A percentile compares a stretch with the other conserved stretches of the same genome.
Evolutionary conservation across 371 early-diverging fungal genomes (phyloP).

Genomic region (Mucor lusitanicus): DNA sequence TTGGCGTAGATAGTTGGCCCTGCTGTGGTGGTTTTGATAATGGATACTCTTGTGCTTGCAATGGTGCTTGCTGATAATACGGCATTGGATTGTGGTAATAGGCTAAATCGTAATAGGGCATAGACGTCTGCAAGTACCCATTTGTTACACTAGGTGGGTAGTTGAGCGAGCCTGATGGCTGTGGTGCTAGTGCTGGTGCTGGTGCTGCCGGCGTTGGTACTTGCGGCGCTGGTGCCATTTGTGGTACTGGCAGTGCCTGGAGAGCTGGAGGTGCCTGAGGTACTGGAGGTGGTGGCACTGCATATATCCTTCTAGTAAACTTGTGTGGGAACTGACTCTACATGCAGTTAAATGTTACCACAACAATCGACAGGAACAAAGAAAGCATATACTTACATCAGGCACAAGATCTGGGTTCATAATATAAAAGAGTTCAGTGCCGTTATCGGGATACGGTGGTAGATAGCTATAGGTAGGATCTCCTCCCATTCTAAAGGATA

Average conservation of each 20-base stretch:
- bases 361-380: not conserved
- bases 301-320: not conserved
- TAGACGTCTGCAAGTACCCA: not conserved
- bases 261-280: too few species aligned
- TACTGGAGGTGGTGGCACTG: not conserved
- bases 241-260: too few species aligned
- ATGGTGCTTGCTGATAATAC: not conserved
- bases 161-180: not conserved
- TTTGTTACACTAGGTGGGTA: not conserved
- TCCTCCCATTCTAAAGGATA: not conserved
- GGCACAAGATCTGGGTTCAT: conserved; percentile 37
- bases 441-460: not conserved
- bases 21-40: not conserved
- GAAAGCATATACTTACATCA: conserved; percentile 18
- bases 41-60: not conserved
- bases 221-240: too few species aligned
- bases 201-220: too few species aligned
- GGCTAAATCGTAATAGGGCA: not conserved
- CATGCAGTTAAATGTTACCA: not conserved
- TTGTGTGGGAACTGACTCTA: conserved; percentile 5
- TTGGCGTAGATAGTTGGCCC: not conserved
- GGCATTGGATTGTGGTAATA: not conserved
- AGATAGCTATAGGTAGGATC: not conserved
- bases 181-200: too few species aligned
- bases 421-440: conserved; percentile 18